These are phyloP conservation scores for Tulasnella sp. DNA, from an alignment of 768 basidiomycete genomes.

Conservation along the genomic window DNA sequence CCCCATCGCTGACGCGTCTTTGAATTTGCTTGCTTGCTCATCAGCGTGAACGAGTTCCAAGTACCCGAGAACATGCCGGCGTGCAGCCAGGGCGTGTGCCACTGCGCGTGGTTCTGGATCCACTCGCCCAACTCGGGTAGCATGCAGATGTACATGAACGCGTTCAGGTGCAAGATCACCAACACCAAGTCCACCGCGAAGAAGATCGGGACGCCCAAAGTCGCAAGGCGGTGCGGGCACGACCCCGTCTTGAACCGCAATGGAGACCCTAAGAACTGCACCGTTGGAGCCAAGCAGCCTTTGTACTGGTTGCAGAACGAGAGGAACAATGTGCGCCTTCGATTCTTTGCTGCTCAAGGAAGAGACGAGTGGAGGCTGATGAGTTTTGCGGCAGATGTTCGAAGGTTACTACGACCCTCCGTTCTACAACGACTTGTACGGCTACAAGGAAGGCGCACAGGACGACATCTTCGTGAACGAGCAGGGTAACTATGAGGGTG, in stretches of 20 bases:
- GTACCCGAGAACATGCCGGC: constrained; percentile 59
- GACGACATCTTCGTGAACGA: constrained; percentile 49
- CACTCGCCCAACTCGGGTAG: constrained; percentile 30
- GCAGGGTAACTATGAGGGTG: background rate
- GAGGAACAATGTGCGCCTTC: constrained; percentile 40
- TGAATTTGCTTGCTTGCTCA: no score
- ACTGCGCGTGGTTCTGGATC: constrained; percentile 67
- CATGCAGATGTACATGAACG: constrained; percentile 47
- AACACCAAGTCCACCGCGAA: constrained; percentile 39
- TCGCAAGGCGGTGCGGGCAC: constrained; percentile 54
- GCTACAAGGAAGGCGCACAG: constrained; percentile 62
- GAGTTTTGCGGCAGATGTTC: constrained; percentile 38
- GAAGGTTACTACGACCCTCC: constrained; percentile 28
- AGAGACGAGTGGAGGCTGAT: background rate
- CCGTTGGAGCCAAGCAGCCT: constrained; percentile 56
- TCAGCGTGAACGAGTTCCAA: constrained; percentile 36
- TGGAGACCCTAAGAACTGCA: constrained; percentile 49
- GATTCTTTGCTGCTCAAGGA: background rate
- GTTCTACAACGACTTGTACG: constrained; percentile 53
- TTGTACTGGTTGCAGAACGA: constrained; percentile 60
- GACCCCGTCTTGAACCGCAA: constrained; percentile 39
- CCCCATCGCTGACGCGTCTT: no score
- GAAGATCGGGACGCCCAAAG: constrained; percentile 29
- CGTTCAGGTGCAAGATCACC: constrained; percentile 55
- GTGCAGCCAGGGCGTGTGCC: constrained; percentile 50